Evolutionary conservation across 768 basidiomycete species (phyloP).

Genomic region (Trametes maxima): DNA sequence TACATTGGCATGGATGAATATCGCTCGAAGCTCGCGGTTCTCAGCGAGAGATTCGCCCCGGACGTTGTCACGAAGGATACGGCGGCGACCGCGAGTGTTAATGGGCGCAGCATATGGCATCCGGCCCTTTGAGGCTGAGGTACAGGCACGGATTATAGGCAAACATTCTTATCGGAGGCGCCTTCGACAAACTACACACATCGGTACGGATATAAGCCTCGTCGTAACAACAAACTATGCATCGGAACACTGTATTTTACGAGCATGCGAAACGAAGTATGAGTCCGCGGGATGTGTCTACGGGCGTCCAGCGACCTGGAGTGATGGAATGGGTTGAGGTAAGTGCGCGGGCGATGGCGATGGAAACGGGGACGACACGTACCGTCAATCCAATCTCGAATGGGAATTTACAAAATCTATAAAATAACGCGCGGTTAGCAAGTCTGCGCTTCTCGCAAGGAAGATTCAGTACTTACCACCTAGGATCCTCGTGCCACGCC

Average conservation of each 20-base stretch:
- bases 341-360: no score
- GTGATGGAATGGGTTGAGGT: no score
- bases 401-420: neutral
- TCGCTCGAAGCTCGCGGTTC: conserved; percentile 71
- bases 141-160: no score
- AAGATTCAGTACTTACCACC: conserved; percentile 1
- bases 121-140: conserved; percentile 46
- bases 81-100: conserved; percentile 28
- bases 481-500: neutral
- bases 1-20: conserved; percentile 94
- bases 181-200: no score
- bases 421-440: conserved; percentile 4
- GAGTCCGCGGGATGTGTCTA: no score
- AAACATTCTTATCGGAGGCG: no score
- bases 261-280: no score
- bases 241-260: no score
- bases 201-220: no score
- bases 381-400: neutral
- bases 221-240: no score
- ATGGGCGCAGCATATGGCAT: conserved; percentile 62
- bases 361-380: neutral
- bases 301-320: no score
- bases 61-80: conserved; percentile 27
- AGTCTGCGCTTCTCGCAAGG: neutral
- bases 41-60: conserved; percentile 59